Base-by-base conservation (phyloP, 2,329 filamentous ascomycete genomes). In the Ampelomyces quisqualis region DNA sequence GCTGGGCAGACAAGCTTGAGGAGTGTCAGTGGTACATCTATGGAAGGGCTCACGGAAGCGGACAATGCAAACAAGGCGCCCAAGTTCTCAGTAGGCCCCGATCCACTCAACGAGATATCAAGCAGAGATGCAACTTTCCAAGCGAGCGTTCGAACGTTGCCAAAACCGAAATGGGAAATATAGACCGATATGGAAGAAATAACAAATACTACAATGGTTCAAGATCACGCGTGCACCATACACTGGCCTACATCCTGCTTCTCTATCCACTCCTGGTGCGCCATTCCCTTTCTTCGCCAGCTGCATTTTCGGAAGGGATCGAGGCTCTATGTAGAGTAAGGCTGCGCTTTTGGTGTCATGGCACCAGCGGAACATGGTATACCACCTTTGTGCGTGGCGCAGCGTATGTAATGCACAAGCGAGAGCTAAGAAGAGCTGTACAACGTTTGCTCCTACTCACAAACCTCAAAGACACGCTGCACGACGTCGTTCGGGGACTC, bases 111-210 rank as follows among this genome's bases (percentile, higher is more conserved):
- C 15, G 32, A 46, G 4, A 45, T 51, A 9, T 45, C 45, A 9
- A 45, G 34, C 34, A 34, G 7, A 28, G 40, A 14, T 15, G 27
- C 11, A 13, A 51, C 42, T 7, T 33, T 59, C 9, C 39, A 55
- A 36, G 58, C 61, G n/a, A 49, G 57, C 18, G 50, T 63, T 8
- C 30, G 56, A 5, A 57, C 38, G 7, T 43, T 42, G 20, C 51
- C 56, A 28, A 58, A 49, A 36, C 47, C 38, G 15, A 59, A 57
- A 27, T 61, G 57, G 60, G 49, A 51, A 14, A 45, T 58, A 3
- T 58, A 55, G 14, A 20, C 29, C 7, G 27, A 8, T 17, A 17
- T 5, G 13, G 18, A 17, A 17, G 14, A n/a, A 30, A 15, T 17
- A n/a, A 30, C 5, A 15, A 9, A 15, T 23, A 23, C 10, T 23